Percentiles rank a stretch among this genome's conserved stretches.
These are phyloP conservation scores for Leccinum disarticulatum DNA, from an alignment of 768 basidiomycete genomes.

Conservation along the genomic window DNA sequence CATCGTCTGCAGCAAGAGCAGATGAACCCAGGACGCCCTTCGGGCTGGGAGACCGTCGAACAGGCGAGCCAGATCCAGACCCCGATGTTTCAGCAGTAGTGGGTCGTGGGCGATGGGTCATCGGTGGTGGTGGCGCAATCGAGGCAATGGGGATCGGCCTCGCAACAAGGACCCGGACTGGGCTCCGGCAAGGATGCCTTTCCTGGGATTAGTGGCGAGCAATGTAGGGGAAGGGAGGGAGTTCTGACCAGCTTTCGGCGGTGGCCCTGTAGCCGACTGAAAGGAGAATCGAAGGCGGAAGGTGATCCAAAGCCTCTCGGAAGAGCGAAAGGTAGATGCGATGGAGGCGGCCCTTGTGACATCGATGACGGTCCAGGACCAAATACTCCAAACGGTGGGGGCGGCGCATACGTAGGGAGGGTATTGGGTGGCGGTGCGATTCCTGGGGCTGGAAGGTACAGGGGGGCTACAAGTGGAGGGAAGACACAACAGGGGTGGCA, in stretches of 20 bases:
- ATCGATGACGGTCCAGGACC: slow-evolving; percentile 42
- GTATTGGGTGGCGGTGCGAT: slow-evolving; percentile 43
- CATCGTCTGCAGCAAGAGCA: slow-evolving; percentile 75
- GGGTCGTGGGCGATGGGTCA: slow-evolving; percentile 58
- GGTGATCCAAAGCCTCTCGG: slow-evolving; percentile 52
- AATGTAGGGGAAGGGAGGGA: slow-evolving; percentile 37
- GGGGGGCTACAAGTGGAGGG: slow-evolving; percentile 45
- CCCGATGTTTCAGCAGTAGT: slow-evolving; percentile 40
- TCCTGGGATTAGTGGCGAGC: slow-evolving; percentile 50
- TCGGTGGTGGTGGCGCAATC: slow-evolving; percentile 53
- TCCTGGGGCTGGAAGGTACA: slow-evolving; percentile 46
- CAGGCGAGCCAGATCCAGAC: slow-evolving; percentile 63
- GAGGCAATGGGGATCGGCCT: slow-evolving; percentile 38
- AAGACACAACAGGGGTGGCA: slow-evolving; percentile 46
- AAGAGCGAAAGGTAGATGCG: slow-evolving; percentile 54
- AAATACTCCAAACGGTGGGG: slow-evolving; percentile 52
- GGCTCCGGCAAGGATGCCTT: slow-evolving; percentile 42
- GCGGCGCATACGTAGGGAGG: slow-evolving; percentile 57
- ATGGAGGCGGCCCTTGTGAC: slow-evolving; percentile 41
- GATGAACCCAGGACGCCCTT: slow-evolving; percentile 76
- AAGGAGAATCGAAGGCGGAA: slow-evolving; percentile 52
- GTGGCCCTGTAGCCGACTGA: slow-evolving; percentile 50
- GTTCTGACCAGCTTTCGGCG: slow-evolving; percentile 39
- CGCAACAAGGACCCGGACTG: slow-evolving; percentile 58
- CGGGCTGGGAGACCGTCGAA: slow-evolving; percentile 49